A percentile compares a stretch with the other conserved stretches of the same genome.
Conservation (phyloP, 2,329 filamentous ascomycete genomes). For the Didymella lethalis region DNA sequence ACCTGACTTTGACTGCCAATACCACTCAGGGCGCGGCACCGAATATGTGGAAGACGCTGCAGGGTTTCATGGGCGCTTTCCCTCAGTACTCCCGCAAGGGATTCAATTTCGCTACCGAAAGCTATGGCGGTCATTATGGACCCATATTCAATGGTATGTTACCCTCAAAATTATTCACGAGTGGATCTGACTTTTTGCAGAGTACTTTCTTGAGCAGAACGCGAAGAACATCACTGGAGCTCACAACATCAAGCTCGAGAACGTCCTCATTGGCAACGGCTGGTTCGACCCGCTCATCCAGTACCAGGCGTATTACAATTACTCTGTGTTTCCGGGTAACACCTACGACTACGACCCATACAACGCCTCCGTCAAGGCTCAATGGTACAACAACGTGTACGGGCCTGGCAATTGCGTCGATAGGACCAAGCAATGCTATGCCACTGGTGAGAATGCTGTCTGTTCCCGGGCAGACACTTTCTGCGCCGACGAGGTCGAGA, state of each 20-base stretch:
- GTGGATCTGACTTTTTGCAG: slow-evolving; percentile 16
- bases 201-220: slow-evolving; percentile 59
- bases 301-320: slow-evolving; percentile 67
- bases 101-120: slow-evolving; percentile 65
- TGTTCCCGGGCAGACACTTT: slow-evolving; percentile 65
- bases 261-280: slow-evolving; percentile 65
- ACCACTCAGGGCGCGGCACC: slow-evolving; percentile 62
- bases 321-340: slow-evolving; percentile 63
- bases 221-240: slow-evolving; percentile 54
- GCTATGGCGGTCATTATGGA: slow-evolving; percentile 66
- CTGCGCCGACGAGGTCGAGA: slow-evolving; percentile 63
- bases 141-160: slow-evolving; percentile 60
- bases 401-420: slow-evolving; percentile 68
- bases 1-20: slow-evolving; percentile 61
- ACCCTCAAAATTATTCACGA: slow-evolving; percentile 6
- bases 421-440: slow-evolving; percentile 63
- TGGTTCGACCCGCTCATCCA: slow-evolving; percentile 66
- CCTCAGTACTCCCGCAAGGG: slow-evolving; percentile 56
- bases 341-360: slow-evolving; percentile 64
- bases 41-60: slow-evolving; percentile 67
- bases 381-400: slow-evolving; percentile 68
- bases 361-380: slow-evolving; percentile 58
- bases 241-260: slow-evolving; percentile 58
- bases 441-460: slow-evolving; percentile 58
- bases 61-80: slow-evolving; percentile 70